Evolutionary conservation across 1,139 yeast genomes (phyloP).

Genomic region (Yamadazyma friedrichii): DNA sequence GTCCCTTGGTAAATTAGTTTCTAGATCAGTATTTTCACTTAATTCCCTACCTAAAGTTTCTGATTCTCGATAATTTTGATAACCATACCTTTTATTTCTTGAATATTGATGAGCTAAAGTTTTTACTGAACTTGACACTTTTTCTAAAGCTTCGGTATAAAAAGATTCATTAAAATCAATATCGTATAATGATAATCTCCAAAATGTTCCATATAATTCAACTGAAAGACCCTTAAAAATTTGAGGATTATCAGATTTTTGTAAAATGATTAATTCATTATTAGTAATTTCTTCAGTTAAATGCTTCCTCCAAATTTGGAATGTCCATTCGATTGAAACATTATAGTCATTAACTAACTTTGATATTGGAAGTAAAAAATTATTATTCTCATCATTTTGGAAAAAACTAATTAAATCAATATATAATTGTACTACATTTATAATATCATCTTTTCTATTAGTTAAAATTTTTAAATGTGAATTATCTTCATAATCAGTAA

Average conservation of each 20-base stretch:
- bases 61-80: slow-evolving; percentile 24
- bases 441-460: slow-evolving; percentile 69
- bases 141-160: slow-evolving; percentile 50
- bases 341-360: slow-evolving; percentile 48
- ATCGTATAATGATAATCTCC: slow-evolving; percentile 78
- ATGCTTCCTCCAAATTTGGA: slow-evolving; percentile 72
- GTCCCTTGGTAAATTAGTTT: slow-evolving; percentile 26
- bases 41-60: slow-evolving; percentile 30
- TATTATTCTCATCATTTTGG: slow-evolving; percentile 20
- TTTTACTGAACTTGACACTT: slow-evolving; percentile 10
- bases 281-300: slow-evolving; percentile 15
- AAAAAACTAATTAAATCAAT: slow-evolving; percentile 57
- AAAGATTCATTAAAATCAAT: slow-evolving; percentile 53
- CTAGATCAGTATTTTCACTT: slow-evolving; percentile 23
- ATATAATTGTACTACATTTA: slow-evolving; percentile 62
- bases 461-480: slow-evolving; percentile 71
- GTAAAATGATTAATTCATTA: neutral
- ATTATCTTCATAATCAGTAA: slow-evolving; percentile 40
- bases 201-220: slow-evolving; percentile 59
- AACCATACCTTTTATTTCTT: slow-evolving; percentile 26
- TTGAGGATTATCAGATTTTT: neutral
- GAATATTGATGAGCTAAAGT: slow-evolving; percentile 30
- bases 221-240: slow-evolving; percentile 36
- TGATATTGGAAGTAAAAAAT: slow-evolving; percentile 42
- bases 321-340: slow-evolving; percentile 67